These are phyloP conservation scores for Chlorella sorokiniana DNA, from an alignment of 139 green algal species.

Conservation along the genomic window DNA sequence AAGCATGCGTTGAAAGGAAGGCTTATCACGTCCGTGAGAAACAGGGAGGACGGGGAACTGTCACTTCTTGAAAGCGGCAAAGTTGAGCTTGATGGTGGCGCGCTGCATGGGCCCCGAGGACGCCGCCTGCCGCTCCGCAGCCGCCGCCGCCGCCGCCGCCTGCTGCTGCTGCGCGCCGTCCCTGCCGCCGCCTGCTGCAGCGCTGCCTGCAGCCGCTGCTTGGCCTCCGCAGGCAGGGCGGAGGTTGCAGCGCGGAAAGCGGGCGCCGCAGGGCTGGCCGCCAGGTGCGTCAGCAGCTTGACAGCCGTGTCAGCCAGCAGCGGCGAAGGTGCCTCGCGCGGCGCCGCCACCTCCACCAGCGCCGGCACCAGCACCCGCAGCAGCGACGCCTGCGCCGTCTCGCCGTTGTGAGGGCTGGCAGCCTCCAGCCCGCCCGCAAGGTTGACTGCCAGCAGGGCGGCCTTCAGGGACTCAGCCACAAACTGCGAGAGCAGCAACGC, in stretches of 20 bases:
- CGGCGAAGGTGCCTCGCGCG: neutral
- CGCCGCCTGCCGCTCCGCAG: neutral
- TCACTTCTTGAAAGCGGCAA: constrained; percentile 31
- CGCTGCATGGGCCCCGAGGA: constrained; percentile 21
- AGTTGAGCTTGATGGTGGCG: constrained; percentile 27
- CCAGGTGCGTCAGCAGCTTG: constrained; percentile 57
- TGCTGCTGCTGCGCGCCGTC: neutral
- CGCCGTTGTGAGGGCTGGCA: neutral
- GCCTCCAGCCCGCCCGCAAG: neutral
- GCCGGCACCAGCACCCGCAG: constrained; percentile 57
- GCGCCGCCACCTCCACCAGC: constrained; percentile 50
- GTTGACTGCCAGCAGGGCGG: constrained; percentile 54
- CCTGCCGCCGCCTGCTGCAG: constrained; percentile 32
- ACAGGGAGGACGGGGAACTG: no score
- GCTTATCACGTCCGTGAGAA: neutral
- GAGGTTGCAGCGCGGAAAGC: constrained; percentile 54
- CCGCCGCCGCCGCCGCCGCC: neutral
- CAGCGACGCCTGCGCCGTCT: constrained; percentile 16
- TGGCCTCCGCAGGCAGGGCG: constrained; percentile 43
- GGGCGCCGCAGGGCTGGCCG: constrained; percentile 12
- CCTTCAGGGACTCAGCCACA: constrained; percentile 58
- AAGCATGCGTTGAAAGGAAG: neutral
- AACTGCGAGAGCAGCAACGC: constrained; percentile 12
- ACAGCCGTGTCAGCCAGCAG: constrained; percentile 43
- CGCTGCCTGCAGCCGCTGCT: constrained; percentile 58